Conservation (phyloP, 2,329 filamentous ascomycete genomes). For the Diplodia sapinea region DNA sequence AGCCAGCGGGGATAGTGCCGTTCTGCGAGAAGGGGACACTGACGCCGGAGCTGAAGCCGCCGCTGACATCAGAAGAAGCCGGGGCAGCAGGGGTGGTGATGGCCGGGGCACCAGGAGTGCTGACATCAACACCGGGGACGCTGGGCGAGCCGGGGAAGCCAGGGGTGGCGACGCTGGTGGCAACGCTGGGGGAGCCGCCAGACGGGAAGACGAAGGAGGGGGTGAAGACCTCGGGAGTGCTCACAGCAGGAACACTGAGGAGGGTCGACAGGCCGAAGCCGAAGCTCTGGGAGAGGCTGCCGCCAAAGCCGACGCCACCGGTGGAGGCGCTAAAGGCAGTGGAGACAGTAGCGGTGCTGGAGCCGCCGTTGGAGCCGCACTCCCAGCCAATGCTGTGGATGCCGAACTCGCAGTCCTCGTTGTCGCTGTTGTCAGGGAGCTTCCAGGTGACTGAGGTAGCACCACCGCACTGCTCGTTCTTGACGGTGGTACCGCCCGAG, state of each 20-base stretch:
- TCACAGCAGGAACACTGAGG: constrained; percentile 25
- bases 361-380: constrained; percentile 57
- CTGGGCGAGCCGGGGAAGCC: constrained; percentile 1
- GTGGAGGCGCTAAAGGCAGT: constrained; percentile 8
- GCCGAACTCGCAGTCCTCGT: constrained; percentile 70
- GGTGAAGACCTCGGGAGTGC: constrained; percentile 13
- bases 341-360: constrained; percentile 17
- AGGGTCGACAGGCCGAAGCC: constrained; percentile 9
- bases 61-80: constrained; percentile 32
- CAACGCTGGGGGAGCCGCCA: constrained; percentile 16
- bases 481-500: constrained; percentile 69
- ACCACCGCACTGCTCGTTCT: constrained; percentile 91
- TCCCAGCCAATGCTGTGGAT: constrained; percentile 78
- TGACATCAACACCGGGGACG: constrained; percentile 11
- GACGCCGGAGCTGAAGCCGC: constrained; percentile 16
- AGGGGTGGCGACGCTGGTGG: constrained; percentile 12
- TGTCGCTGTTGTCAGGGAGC: constrained; percentile 59
- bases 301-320: constrained; percentile 7
- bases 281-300: background rate
- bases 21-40: constrained; percentile 21
- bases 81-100: constrained; percentile 30
- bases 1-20: constrained; percentile 20
- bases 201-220: constrained; percentile 26
- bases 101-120: constrained; percentile 26
- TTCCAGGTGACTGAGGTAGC: constrained; percentile 79